phyloP scores from a whole-genome alignment of 352 stramenopile species.

The Phytophthora citrophthora region DNA sequence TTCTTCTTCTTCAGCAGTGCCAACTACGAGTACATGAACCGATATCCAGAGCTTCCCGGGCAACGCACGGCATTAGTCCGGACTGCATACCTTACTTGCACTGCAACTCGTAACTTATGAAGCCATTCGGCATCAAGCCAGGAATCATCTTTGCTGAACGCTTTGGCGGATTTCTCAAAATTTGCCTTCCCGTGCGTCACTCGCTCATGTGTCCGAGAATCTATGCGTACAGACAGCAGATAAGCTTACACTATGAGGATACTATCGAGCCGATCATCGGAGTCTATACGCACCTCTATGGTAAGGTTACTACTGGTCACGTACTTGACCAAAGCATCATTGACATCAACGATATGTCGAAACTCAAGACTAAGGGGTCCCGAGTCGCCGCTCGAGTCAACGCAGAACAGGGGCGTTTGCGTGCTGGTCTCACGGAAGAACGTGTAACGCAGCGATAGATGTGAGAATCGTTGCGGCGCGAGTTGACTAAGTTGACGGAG shows the following conservation, averaged over 20 bases:
- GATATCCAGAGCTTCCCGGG: no score
- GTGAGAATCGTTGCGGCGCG: constrained; percentile 40
- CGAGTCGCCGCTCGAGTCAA: constrained; percentile 14
- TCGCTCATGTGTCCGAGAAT: constrained; percentile 26
- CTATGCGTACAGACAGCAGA: constrained; percentile 14
- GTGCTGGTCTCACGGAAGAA: constrained; percentile 49
- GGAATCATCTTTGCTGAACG: neutral
- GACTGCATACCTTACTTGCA: no score
- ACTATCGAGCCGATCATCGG: no score
- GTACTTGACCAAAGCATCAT: constrained; percentile 58
- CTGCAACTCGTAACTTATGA: neutral
- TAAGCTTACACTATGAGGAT: no score
- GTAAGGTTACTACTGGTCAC: constrained; percentile 46
- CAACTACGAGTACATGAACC: no score
- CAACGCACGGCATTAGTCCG: no score
- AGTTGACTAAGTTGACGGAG: constrained; percentile 35
- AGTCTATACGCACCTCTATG: constrained; percentile 44
- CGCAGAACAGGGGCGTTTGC: constrained; percentile 30
- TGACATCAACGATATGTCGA: constrained; percentile 57
- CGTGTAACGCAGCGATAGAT: constrained; percentile 48
- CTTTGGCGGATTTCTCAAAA: constrained; percentile 1
- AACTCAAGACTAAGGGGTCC: constrained; percentile 30
- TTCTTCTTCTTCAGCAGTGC: no score
- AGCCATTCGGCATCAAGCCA: constrained; percentile 12
- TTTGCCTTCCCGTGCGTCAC: constrained; percentile 3